Evolutionary conservation across 169 alveolate species (phyloP), one percentile per base, ranked within the genome.

Genomic region (Perkinsus chesapeaki): DNA sequence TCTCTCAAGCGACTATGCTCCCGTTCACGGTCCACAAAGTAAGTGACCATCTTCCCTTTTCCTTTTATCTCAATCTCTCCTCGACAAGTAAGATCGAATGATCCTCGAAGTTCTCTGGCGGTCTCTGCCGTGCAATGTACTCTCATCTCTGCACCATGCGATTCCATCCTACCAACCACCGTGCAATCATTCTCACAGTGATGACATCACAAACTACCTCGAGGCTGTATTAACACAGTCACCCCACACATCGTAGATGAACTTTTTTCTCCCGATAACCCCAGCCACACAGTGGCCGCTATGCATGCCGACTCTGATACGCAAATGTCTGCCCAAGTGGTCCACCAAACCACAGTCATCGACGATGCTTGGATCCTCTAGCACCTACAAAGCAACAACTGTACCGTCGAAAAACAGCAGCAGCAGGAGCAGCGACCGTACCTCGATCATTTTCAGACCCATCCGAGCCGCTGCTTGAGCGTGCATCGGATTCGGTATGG

Each of bases 281-380:
- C 93, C 93, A 37, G 93, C 93, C 38, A 39, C 93, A 48, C 93
- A 91, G 93, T 47, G 73, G 19, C 93, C 92, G 20, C 72, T 37
- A 37, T 91, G 93, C 73, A 91, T 91, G 34, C 93, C 93, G 43
- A 91, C 60, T 10, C 93, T 38, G 39, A 91, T 39, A 0, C 37
- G 23, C 82, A 91, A 39, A 7, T 48, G 73, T 39, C 39, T 1
- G 3, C 82, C 82, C 82, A 60, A 5, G 27, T 60, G 82, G 27
- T 60, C 82, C 82, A 60, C 82, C 82, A 60, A 16, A 60, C 82
- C 82, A 60, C 82, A 60, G 27, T 60, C 82, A 60, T 60, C 82
- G 31, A 60, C 82, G 12, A 60, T 60, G 23, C 82, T 23, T 16
- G 82, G 82, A 34, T 60, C 82, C 31, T 60, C 82, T 34, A 60